Percentiles rank a stretch among this genome's conserved stretches.
Evolutionary conservation across 768 basidiomycete genomes (phyloP).

Genomic region (Mycena kentingensis): DNA sequence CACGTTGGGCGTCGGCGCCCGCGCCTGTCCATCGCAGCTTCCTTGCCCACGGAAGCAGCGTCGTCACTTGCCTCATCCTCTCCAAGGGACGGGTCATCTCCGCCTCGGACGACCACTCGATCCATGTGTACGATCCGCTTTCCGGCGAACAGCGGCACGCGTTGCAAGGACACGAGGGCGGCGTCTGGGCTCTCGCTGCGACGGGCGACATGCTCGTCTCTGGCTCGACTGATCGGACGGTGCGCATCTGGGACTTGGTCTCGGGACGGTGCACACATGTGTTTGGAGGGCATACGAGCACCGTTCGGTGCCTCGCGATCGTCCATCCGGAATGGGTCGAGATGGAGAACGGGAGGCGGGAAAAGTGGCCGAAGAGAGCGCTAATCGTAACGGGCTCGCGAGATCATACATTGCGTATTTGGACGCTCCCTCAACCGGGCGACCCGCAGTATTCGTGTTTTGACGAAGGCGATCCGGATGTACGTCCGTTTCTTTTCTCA

Average conservation of each 20-base stretch:
- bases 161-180: conserved; percentile 90
- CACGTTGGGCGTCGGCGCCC: conserved; percentile 75
- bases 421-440: conserved; percentile 20
- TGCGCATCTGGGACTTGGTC: conserved; percentile 86
- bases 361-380: conserved; percentile 37
- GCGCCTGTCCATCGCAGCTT: conserved; percentile 80
- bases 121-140: conserved; percentile 89
- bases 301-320: conserved; percentile 93
- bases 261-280: conserved; percentile 86
- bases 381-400: conserved; percentile 54
- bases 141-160: conserved; percentile 75
- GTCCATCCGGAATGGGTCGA: conserved; percentile 91
- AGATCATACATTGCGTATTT: conserved; percentile 46
- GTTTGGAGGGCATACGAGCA: conserved; percentile 95
- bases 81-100: conserved; percentile 94
- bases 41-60: conserved; percentile 83
- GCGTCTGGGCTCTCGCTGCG: conserved; percentile 94
- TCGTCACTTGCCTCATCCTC: conserved; percentile 95
- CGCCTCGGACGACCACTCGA: conserved; percentile 95
- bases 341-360: conserved; percentile 62
- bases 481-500: conserved; percentile 2
- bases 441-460: conserved; percentile 23
- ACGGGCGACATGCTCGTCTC: conserved; percentile 87
- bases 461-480: conserved; percentile 20
- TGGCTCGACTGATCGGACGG: conserved; percentile 91